Percentiles rank a stretch among this genome's conserved stretches.
phyloP scores from a whole-genome alignment of 495 filamentous ascomycete genomes.

The Talaromyces borbonicus region DNA sequence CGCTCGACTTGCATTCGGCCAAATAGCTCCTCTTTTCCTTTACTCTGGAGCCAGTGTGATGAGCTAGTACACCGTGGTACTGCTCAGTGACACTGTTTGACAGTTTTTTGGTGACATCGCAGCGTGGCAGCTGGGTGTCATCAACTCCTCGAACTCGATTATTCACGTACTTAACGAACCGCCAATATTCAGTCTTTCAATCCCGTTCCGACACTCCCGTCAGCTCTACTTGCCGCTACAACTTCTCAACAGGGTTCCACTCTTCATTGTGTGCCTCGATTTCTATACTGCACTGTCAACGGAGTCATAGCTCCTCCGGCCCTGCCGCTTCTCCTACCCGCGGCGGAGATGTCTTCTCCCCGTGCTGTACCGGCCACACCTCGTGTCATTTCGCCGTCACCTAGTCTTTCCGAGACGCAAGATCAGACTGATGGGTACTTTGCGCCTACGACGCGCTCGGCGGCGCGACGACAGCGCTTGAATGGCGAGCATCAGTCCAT shows the following conservation, averaged over 20 bases:
- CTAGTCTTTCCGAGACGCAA: slow-evolving; percentile 49
- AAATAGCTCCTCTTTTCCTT: background rate
- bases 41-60: background rate
- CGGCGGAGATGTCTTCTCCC: slow-evolving; percentile 37
- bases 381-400: slow-evolving; percentile 62
- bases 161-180: slow-evolving; percentile 32
- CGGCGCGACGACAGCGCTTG: slow-evolving; percentile 41
- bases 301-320: slow-evolving; percentile 38
- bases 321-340: slow-evolving; percentile 38
- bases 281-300: slow-evolving; percentile 32
- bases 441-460: slow-evolving; percentile 56
- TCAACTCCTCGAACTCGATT: background rate
- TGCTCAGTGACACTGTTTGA: background rate
- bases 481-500: slow-evolving; percentile 29
- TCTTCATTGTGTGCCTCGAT: slow-evolving; percentile 2
- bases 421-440: slow-evolving; percentile 43
- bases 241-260: background rate
- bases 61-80: background rate
- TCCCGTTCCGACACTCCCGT: slow-evolving; percentile 2
- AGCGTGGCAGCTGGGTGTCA: background rate
- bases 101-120: background rate
- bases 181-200: slow-evolving; percentile 33
- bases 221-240: background rate
- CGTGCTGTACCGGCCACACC: slow-evolving; percentile 51
- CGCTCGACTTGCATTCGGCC: no score